Percentiles rank a stretch among this genome's conserved stretches.
Conservation (phyloP, 352 stramenopile genomes). For the Pythium biforme region DNA sequence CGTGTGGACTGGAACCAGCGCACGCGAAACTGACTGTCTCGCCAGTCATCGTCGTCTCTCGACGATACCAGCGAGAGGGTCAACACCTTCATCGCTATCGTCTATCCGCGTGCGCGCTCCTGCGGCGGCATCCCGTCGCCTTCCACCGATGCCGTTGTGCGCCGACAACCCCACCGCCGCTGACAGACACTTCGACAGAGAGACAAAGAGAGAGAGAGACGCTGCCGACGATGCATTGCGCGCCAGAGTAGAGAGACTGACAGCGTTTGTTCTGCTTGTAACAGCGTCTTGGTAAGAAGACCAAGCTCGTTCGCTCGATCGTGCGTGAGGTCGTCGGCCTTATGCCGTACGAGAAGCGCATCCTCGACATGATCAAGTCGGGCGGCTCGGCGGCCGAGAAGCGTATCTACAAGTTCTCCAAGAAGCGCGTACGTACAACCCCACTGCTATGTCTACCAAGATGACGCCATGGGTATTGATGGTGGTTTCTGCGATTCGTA, state of each 20-base stretch:
- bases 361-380: constrained; percentile 99
- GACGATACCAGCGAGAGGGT: no score
- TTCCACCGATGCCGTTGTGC: no score
- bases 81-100: no score
- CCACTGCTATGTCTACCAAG: not conserved
- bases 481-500: not conserved
- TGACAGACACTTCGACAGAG: no score
- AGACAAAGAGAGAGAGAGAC: no score
- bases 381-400: constrained; percentile 96
- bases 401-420: constrained; percentile 99
- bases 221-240: no score
- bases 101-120: no score
- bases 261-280: not conserved
- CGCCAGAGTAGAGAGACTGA: constrained; percentile 12
- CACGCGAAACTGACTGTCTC: no score
- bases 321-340: constrained; percentile 97
- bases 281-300: constrained; percentile 93
- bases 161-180: no score
- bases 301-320: constrained; percentile 93
- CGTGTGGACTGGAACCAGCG: no score
- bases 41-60: no score
- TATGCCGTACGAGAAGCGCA: constrained; percentile 99
- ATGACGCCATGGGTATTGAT: constrained; percentile 3
- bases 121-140: no score
- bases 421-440: constrained; percentile 91